These are phyloP conservation scores for Hypomyces rosellus DNA, from an alignment of 2,329 filamentous ascomycete species.

Conservation along the genomic window DNA sequence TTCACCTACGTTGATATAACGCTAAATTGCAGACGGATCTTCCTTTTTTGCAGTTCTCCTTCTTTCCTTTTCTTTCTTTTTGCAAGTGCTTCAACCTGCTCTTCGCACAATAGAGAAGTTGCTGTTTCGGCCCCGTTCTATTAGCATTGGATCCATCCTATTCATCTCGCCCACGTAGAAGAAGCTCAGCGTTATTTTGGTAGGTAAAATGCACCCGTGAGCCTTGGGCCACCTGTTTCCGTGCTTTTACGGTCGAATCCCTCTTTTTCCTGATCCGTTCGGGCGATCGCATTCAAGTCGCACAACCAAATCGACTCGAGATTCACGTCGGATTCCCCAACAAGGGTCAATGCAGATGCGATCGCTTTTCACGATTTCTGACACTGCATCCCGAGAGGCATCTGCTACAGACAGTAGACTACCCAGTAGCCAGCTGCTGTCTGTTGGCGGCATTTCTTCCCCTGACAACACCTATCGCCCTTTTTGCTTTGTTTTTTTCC, in stretches of 20 bases:
- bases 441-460: not conserved
- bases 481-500: not conserved
- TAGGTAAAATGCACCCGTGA: not conserved
- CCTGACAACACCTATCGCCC: not conserved
- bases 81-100: too few species aligned
- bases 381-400: not conserved
- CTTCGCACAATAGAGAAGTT: too few species aligned
- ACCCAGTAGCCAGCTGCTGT: not conserved
- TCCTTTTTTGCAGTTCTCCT: too few species aligned
- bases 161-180: not conserved
- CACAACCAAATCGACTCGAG: too few species aligned
- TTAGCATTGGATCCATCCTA: too few species aligned
- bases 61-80: too few species aligned
- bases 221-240: too few species aligned
- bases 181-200: constrained; percentile 2
- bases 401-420: not conserved
- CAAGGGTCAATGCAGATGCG: not conserved
- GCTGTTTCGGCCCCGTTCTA: too few species aligned
- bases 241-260: too few species aligned
- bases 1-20: not conserved
- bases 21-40: not conserved
- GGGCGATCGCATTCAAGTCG: too few species aligned
- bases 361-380: not conserved
- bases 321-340: too few species aligned
- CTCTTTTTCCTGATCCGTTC: too few species aligned